These are phyloP conservation scores for Solanum sitiens DNA, from an alignment of 257 asterid genomes.

Conservation along the genomic window DNA sequence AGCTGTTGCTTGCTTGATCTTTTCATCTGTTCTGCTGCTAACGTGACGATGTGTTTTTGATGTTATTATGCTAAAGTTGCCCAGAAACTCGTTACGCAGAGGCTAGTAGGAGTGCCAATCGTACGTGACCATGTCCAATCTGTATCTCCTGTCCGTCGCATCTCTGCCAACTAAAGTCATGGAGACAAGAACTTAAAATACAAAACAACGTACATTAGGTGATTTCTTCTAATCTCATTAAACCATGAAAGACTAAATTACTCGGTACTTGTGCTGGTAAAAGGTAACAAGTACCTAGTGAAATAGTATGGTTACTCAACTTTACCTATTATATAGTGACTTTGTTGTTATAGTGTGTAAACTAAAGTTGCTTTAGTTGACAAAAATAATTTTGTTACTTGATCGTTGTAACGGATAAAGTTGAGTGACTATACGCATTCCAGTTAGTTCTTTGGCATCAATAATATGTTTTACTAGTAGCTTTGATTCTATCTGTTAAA, in stretches of 20 bases:
- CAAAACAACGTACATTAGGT: not conserved
- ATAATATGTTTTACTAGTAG: not conserved
- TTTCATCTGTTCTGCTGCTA: not conserved
- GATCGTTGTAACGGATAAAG: not conserved
- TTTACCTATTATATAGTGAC: not conserved
- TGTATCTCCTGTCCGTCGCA: slow-evolving; percentile 34
- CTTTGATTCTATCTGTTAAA: not conserved
- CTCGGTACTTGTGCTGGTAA: not conserved
- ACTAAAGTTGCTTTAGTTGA: not conserved
- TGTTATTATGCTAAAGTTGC: slow-evolving; percentile 40
- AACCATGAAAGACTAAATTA: not conserved
- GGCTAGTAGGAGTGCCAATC: slow-evolving; percentile 78
- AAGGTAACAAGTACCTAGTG: not conserved
- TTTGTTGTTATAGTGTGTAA: not conserved
- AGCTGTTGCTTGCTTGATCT: not conserved
- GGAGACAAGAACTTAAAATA: not conserved
- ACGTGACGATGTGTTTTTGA: not conserved
- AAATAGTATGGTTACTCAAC: not conserved
- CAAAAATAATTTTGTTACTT: not conserved
- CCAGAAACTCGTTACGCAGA: slow-evolving; percentile 50
- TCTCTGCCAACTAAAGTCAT: slow-evolving; percentile 62
- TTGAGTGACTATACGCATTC: not conserved
- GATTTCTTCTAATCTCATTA: not conserved
- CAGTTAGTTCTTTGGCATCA: not conserved
- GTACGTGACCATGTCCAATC: slow-evolving; percentile 71